These are phyloP conservation scores for Vitellaria paradoxa DNA, from an alignment of 179 eudicot species.

Conservation along the genomic window DNA sequence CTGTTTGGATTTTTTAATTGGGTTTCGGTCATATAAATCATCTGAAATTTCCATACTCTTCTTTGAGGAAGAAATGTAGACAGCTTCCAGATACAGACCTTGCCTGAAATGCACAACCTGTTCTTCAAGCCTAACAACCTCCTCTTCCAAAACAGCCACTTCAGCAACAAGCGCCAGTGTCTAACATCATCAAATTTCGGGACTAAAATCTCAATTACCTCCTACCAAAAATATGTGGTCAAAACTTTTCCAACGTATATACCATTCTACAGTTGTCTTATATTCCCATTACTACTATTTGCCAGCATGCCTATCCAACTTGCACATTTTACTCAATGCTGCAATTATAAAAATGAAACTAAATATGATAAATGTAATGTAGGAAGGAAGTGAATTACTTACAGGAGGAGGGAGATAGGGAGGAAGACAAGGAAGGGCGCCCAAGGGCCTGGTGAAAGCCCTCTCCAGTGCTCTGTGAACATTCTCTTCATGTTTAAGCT, in stretches of 20 bases:
- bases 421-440: slow-evolving; percentile 84
- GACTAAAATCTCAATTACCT: not conserved
- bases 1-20: slow-evolving; percentile 19
- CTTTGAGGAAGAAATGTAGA: slow-evolving; percentile 41
- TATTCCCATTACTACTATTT: not conserved
- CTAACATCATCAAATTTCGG: slow-evolving; percentile 28
- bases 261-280: not conserved
- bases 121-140: slow-evolving; percentile 70
- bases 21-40: slow-evolving; percentile 21
- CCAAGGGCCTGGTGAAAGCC: slow-evolving; percentile 79
- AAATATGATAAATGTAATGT: not conserved
- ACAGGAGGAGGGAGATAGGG: slow-evolving; percentile 78
- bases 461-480: slow-evolving; percentile 83
- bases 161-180: slow-evolving; percentile 67
- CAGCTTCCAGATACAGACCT: slow-evolving; percentile 66
- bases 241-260: not conserved
- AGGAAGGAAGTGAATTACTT: slow-evolving; percentile 21
- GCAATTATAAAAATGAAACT: not conserved
- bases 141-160: slow-evolving; percentile 87
- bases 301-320: not conserved
- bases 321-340: not conserved
- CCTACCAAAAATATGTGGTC: not conserved
- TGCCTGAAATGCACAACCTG: slow-evolving; percentile 53
- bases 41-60: slow-evolving; percentile 29
- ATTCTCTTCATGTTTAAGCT: slow-evolving; percentile 83